Evolutionary conservation across 176 grass and related monocot species (phyloP), one percentile per base, ranked within the genome.

Genomic region (Lolium rigidum): DNA sequence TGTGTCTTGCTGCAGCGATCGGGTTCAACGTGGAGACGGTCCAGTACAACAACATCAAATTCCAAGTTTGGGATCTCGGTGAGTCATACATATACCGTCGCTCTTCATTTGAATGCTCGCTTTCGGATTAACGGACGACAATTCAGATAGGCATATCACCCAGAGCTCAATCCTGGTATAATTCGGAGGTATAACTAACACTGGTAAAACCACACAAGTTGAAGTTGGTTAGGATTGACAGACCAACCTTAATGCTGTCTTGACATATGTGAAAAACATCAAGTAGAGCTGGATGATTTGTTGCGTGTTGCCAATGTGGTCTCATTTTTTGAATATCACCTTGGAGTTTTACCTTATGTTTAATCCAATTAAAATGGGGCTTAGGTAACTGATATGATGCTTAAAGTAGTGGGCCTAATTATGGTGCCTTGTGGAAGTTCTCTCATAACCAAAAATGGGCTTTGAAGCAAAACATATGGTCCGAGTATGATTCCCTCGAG

Each of bases 61-160:
- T 98, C 83, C 95, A 98, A 82, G 95, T 98, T 22, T 98, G 95
- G 95, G 95, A 98, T 89, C 95, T 98, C 66, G 95, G 95, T 93
- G 78, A 88, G 89, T 89, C 22, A 0, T 37, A 20, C 15, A 9
- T 20, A 56, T 84, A 47, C 60, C 35, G 2, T 55, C 1, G 10
- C 31, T 79, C 59, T 67, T 58, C 70, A 46, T 87, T 84, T 48
- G 25, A 63, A 73, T 80, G 48, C 44, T 76, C 25, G 13, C 57
- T 4, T 81, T 60, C 4, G 1, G 51, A 68, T 37, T 35, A 70
- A 54, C 26, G 11, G 38, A 69, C 15, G 20, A 35, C 26, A 47
- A 44, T 44, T 44, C 46, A 47, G 1, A 17, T n/a, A 16, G 10
- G 15, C 6, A 68, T 67, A 52, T 38, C 21, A 39, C 37, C 28